Conservation (phyloP, 176 grass and related monocot species). For the Musa acuminata region DNA sequence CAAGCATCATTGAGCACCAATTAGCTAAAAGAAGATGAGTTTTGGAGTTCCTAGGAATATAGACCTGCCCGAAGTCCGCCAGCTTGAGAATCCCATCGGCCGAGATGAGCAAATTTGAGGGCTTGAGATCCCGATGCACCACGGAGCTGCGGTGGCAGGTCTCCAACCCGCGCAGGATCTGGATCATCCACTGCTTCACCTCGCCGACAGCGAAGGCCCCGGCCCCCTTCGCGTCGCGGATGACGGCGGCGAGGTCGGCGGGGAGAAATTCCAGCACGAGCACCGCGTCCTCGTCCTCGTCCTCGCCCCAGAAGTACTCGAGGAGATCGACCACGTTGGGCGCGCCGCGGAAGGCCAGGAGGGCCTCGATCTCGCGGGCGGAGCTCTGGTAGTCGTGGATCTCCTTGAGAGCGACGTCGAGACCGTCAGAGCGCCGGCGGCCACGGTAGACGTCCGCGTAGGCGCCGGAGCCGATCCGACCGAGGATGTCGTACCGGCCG, state of each 20-base stretch:
- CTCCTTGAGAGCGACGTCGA: conserved; percentile 74
- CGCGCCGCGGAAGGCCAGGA: conserved; percentile 33
- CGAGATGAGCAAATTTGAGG: conserved; percentile 80
- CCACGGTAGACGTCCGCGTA: conserved; percentile 92
- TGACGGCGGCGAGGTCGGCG: conserved; percentile 44
- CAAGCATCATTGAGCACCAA: too few relatives aligned
- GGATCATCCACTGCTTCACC: conserved; percentile 79
- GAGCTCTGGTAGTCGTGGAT: conserved; percentile 83
- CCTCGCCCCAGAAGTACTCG: conserved; percentile 59
- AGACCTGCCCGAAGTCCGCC: conserved; percentile 90
- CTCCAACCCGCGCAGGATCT: conserved; percentile 66
- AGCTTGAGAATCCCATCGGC: conserved; percentile 60
- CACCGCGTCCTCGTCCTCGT: conserved; percentile 58
- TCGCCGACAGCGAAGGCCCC: conserved; percentile 29
- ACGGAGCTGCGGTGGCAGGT: conserved; percentile 59
- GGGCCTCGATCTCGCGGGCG: conserved; percentile 65
- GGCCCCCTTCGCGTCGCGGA: conserved; percentile 36
- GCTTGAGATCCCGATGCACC: conserved; percentile 85
- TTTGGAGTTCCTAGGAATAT: not conserved
- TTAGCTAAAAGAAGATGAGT: not conserved
- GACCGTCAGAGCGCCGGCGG: conserved; percentile 69
- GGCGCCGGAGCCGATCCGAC: conserved; percentile 63
- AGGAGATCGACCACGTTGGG: conserved; percentile 59
- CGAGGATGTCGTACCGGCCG: conserved; percentile 65
- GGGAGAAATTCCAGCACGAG: conserved; percentile 84